These are phyloP conservation scores for Malus domestica DNA, from an alignment of 306 rosid species.

Conservation along the genomic window ASM211411v1 NC_041797.1:301501-302000, in stretches of 20 bases:
- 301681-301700: slow-evolving; percentile 65
- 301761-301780: slow-evolving; percentile 69
- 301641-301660: background rate
- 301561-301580: background rate
- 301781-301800: slow-evolving; percentile 44
- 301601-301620: background rate
- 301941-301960: slow-evolving; percentile 74
- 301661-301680: slow-evolving; percentile 35
- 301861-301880: slow-evolving; percentile 55
- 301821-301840: background rate
- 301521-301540: background rate
- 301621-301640: background rate
- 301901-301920: slow-evolving; percentile 65
- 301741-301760: slow-evolving; percentile 82
- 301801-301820: slow-evolving; percentile 5
- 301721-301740: slow-evolving; percentile 88
- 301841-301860: slow-evolving; percentile 27
- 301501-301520: background rate
- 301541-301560: background rate
- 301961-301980: background rate
- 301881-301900: slow-evolving; percentile 53
- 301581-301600: background rate
- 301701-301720: slow-evolving; percentile 68
- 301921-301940: slow-evolving; percentile 64
- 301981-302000: background rate